Conservation (phyloP, 176 grass and related monocot species). For the Carex scoparia region DNA sequence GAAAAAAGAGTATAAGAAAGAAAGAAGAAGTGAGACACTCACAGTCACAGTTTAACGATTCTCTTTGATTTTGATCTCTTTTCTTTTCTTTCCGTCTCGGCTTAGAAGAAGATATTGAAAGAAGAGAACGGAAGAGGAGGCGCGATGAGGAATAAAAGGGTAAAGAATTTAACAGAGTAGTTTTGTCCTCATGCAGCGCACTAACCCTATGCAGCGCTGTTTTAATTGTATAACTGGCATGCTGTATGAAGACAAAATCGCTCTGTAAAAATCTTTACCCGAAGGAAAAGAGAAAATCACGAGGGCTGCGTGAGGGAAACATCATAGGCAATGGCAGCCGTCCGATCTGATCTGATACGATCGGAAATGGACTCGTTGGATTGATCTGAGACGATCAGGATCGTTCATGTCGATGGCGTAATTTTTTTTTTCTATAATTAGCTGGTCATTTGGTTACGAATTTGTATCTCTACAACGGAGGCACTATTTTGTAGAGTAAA, state of each 20-base stretch:
- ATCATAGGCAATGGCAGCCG: not conserved
- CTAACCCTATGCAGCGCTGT: no score
- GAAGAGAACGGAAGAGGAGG: not conserved
- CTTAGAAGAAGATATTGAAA: not conserved
- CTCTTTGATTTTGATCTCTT: not conserved
- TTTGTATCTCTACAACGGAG: no score
- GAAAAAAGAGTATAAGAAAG: not conserved
- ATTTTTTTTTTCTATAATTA: not conserved
- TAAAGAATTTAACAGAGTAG: no score
- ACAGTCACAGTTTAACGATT: not conserved
- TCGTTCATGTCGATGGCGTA: not conserved
- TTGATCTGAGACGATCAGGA: not conserved
- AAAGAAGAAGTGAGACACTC: not conserved
- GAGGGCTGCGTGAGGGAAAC: not conserved
- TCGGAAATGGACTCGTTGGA: not conserved
- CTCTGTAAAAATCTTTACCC: no score
- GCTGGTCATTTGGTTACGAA: no score
- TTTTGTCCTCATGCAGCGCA: no score
- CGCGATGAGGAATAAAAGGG: not conserved
- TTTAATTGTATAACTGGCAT: no score
- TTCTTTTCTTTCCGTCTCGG: not conserved
- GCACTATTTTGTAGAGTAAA: no score
- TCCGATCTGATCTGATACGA: not conserved
- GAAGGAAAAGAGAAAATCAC: not conserved
- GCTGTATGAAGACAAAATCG: no score